Evolutionary conservation across 2,329 filamentous ascomycete species (phyloP), one percentile per base, ranked within the genome.

Genomic region (Ascochyta fabae): DNA sequence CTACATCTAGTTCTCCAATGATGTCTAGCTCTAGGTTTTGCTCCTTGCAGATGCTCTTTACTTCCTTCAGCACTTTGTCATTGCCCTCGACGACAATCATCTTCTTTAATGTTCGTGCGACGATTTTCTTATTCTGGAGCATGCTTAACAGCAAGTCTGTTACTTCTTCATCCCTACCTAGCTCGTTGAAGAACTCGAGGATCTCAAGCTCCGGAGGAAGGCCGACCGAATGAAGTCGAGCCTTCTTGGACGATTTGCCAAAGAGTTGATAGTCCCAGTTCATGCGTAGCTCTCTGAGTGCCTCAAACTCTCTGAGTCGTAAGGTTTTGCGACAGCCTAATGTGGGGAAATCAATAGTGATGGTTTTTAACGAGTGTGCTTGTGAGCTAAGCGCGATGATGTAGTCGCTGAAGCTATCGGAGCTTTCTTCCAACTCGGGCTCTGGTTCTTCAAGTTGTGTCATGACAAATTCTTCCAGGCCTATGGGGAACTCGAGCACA

Each of bases 1-100:
- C 53, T 39, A 43, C 39, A 12, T 66, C 63, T 55, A 66, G 48
- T 1, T 60, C 66, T 86, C 13, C 86, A 88, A 66, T 90, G 84
- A 72, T 61, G 23, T 70, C 63, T 36, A 72, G 48, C 24, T 62
- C 56, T 45, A 71, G 22, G 1, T 59, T 61, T 3, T 61, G 60
- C 4, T 43, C 39, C 23, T 65, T 66, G 34, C 69, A 71, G 4
- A 60, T 62, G 23, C 67, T 56, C 45, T 70, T 71, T 19, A 71
- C 64, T 8, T 58, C 63, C 10, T 39, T 56, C 1, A 65, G 56
- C 3, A 72, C 62, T 8, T 59, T 58, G 1, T 65, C 47, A n/a
- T 70, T 66, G 4, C 64, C 68, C 13, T 69, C 70, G 0, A 68
- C 64, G 1, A 68, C 66, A 0, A 72, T 54, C 58, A 72, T 55